Conservation (phyloP, 192 early-diverging fungal genomes). For the Linnemannia hyalina region DNA sequence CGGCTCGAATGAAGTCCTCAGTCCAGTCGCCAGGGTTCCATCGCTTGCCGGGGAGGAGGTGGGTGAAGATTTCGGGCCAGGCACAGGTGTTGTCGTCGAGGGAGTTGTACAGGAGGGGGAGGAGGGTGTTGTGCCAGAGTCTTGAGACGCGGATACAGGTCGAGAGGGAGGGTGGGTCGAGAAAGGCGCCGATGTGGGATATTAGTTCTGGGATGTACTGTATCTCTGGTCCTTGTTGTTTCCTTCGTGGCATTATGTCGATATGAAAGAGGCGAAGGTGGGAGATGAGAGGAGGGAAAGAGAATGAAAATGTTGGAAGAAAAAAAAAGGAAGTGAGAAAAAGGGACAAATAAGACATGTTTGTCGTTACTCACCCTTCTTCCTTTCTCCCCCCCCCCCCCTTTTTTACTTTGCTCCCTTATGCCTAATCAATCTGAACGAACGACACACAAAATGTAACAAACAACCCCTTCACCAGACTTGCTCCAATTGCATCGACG, state of each 20-base stretch:
- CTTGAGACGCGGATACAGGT: not conserved
- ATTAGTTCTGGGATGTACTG: not conserved
- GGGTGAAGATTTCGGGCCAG: not conserved
- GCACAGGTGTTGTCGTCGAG: not conserved
- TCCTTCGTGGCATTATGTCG: too few species aligned
- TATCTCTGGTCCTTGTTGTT: not conserved
- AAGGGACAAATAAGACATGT: not conserved
- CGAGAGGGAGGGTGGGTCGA: not conserved
- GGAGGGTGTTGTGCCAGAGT: not conserved
- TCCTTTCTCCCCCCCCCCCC: too few species aligned
- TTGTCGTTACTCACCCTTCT: too few species aligned
- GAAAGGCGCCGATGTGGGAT: not conserved
- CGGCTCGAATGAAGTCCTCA: not conserved
- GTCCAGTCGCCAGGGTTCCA: not conserved
- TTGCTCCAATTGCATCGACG: not conserved
- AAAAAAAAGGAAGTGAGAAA: not conserved
- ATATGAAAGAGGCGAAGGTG: not conserved
- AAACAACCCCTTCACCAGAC: not conserved
- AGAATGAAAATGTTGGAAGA: not conserved
- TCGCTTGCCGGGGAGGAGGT: not conserved
- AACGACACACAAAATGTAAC: not conserved
- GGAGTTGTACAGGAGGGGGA: not conserved
- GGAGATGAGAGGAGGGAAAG: not conserved
- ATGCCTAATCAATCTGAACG: too few species aligned
- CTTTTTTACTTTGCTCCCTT: too few species aligned